Base-by-base conservation (phyloP, 768 basidiomycete species). In the Termitomyces sp. region DNA sequence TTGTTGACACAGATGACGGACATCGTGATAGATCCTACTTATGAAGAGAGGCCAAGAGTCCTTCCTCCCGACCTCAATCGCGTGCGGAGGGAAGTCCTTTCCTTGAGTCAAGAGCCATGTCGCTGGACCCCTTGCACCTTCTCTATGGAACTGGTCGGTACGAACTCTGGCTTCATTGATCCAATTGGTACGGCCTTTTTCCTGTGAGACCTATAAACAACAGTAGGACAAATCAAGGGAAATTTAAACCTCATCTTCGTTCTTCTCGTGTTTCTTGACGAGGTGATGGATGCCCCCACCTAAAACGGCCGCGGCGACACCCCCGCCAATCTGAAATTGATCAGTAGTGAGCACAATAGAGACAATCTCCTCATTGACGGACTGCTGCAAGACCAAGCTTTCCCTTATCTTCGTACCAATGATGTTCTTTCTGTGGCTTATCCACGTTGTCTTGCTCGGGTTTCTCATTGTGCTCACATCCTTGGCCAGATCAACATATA, bases 41-140 rank as follows among this genome's bases (percentile, higher is more conserved):
- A 86, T 79, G 68, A 78, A 89, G 53, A 89, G 64, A 16, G 65
- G 67, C 64, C 77, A 67, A 31, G 76, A 76, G 10, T 79, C 62
- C 61, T 85, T 83, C 55, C 77, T 73, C 13, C 83, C 85, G 9
- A 82, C 83, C 35, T 69, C 64, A 54, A 90, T 76, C 23, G 87
- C 85, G 48, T 73, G 72, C 3, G 61, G 63, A 27, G 88, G 88
- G 54, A 89, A 85, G 32, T 74, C 64, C 62, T 72, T 82, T 48
- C 86, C 86, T 39, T 81, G 70, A 36, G 73, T 79, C 46, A 84
- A 74, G 33, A 88, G 60, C 89, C 89, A 91, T 20, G 80, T 81
- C 12, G 76, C 74, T 3, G 85, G 83, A 1, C 65, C 73, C 0
- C 66, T 64, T 18, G 76, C 75, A 0, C 77, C 78, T 18, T 76